Base-by-base conservation (phyloP, 805 yeast species). In the Hanseniaspora clermontiae region DNA sequence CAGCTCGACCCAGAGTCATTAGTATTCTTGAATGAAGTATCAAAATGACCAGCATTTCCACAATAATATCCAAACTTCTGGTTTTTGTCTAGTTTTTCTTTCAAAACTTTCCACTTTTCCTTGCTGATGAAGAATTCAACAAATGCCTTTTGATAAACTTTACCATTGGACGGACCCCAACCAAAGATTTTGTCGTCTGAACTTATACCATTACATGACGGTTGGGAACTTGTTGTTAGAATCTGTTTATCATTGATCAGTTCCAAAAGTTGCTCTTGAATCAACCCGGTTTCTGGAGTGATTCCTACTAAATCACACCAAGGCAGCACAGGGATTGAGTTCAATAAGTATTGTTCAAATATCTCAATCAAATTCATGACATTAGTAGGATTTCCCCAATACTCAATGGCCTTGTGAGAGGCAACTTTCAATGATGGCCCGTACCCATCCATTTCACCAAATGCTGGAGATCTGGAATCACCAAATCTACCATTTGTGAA, bases 371-470 rank as follows among this genome's bases (percentile, higher is more conserved):
- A 68, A 65, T 89, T 96, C 5, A 70, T 65, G 2, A 71, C 61
- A 14, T 74, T 73, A 36, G 73, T 77, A 5, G 96, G 96, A 54
- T 75, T 72, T 0, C 95, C 96, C 96, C 97, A 90, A 19, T 81
- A 73, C 55, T 78, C 79, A 51, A 77, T 72, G 0, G 95, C 95
- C 64, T 76, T 79, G 39, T 77, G 74, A 12, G 81, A 77, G 8
- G 83, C 77, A 5, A 87, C 82, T 65, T 90, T 90, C 63, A 93
- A 77, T 2, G 85, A 80, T 0, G 97, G 96, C 1, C 97, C 97
- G 68, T 91, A 93, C 34, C 97, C 97, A 68, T 90, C 97, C 63
- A 91, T 87, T 71, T 91, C 97, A 74, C 97, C 98, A 69, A 86
- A 91, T 1, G 97, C 97, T 19, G 97, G 96, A 37, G 96, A 87